Evolutionary conservation across 2,329 filamentous ascomycete genomes (phyloP).

Genomic region (Penicillium sp.): DNA sequence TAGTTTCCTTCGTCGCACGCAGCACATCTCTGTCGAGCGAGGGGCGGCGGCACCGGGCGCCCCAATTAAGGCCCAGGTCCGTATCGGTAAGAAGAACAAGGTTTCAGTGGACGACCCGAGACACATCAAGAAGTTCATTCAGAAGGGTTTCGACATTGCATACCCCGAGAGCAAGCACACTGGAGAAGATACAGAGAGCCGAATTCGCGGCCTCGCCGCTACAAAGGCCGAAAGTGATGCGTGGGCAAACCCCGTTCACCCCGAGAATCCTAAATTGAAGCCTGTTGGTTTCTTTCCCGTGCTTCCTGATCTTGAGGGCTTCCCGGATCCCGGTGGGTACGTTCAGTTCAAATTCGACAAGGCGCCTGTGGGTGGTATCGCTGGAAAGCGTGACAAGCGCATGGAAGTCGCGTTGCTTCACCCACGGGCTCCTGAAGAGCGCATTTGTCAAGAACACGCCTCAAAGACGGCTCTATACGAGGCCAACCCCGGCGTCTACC

Average conservation of each 20-base stretch:
- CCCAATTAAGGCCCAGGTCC: conserved; percentile 26
- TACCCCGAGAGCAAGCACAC: conserved; percentile 60
- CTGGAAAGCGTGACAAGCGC: conserved; percentile 55
- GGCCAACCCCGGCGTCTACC: conserved; percentile 49
- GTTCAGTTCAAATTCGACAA: conserved; percentile 61
- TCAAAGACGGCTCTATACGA: conserved; percentile 50
- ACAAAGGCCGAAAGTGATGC: conserved; percentile 56
- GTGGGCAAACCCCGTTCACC: conserved; percentile 61
- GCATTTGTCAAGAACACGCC: conserved; percentile 47
- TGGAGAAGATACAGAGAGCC: conserved; percentile 54
- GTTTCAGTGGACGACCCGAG: conserved; percentile 55
- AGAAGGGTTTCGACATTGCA: conserved; percentile 64
- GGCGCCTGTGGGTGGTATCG: conserved; percentile 52
- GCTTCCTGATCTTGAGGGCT: conserved; percentile 60
- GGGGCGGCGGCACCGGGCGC: conserved; percentile 33
- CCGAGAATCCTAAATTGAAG: conserved; percentile 55
- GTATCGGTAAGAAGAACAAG: conserved; percentile 32
- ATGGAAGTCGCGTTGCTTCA: conserved; percentile 59
- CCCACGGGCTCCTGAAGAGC: conserved; percentile 51
- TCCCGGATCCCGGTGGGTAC: conserved; percentile 58
- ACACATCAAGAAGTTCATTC: conserved; percentile 59
- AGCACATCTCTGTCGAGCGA: conserved; percentile 68
- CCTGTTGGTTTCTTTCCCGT: conserved; percentile 61
- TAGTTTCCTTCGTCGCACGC: conserved; percentile 91
- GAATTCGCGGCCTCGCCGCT: conserved; percentile 53